Conservation (phyloP, 2,329 filamentous ascomycete species). For the Penicillium sp. region DNA sequence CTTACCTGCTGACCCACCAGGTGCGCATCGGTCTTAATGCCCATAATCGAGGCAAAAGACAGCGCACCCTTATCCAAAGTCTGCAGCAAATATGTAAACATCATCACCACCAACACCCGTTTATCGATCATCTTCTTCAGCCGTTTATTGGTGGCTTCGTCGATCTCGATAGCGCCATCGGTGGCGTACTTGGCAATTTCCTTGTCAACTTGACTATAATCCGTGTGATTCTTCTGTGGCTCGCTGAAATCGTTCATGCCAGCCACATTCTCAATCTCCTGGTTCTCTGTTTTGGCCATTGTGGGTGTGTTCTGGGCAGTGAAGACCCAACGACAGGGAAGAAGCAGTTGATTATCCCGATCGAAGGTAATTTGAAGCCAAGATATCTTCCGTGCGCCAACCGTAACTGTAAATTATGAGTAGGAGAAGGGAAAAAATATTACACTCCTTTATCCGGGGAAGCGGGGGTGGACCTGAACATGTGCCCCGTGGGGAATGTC, state of each 20-base stretch:
- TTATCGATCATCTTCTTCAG: constrained; percentile 67
- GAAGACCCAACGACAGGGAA: not conserved
- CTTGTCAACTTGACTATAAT: constrained; percentile 63
- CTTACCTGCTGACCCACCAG: constrained; percentile 41
- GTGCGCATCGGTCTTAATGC: constrained; percentile 47
- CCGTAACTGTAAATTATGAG: not conserved
- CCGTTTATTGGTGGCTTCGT: constrained; percentile 59
- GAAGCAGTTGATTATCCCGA: not conserved
- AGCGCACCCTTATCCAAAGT: constrained; percentile 43
- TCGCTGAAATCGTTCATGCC: constrained; percentile 8
- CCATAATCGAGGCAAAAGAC: constrained; percentile 46
- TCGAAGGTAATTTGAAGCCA: not conserved
- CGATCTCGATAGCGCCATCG: constrained; percentile 57
- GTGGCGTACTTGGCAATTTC: constrained; percentile 70
- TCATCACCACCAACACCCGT: constrained; percentile 69
- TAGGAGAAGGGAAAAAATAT: not conserved
- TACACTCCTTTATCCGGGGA: constrained; percentile 1
- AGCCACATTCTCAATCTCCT: constrained; percentile 5
- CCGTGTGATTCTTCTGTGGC: constrained; percentile 52
- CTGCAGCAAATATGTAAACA: constrained; percentile 71
- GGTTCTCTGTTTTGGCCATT: constrained; percentile 7
- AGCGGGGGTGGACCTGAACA: constrained; percentile 8
- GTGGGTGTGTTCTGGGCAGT: not conserved
- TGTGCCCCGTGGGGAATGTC: not conserved
- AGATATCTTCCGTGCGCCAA: not conserved